Evolutionary conservation across 768 basidiomycete genomes (phyloP).

Genomic region (Leucocoprinus sp.): DNA sequence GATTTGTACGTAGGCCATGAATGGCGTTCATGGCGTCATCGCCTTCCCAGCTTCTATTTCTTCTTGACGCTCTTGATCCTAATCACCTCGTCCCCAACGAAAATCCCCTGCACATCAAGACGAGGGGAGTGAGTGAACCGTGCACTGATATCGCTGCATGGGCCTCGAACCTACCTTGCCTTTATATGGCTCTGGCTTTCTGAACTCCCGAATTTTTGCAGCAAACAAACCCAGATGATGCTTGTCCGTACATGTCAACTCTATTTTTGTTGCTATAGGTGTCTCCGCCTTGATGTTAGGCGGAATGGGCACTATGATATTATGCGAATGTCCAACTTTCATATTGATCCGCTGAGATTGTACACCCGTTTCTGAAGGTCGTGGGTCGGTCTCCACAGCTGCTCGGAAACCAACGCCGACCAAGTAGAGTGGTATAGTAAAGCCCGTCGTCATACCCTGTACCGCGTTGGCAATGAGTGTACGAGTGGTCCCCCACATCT

Average conservation of each 20-base stretch:
- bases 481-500: constrained; percentile 94
- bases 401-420: constrained; percentile 96
- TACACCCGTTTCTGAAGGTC: constrained; percentile 47
- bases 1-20: background rate
- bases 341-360: constrained; percentile 70
- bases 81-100: constrained; percentile 88
- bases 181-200: constrained; percentile 95
- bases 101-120: constrained; percentile 60
- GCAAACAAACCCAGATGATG: constrained; percentile 83
- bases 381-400: constrained; percentile 72
- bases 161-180: constrained; percentile 69
- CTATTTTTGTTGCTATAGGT: constrained; percentile 76
- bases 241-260: constrained; percentile 80
- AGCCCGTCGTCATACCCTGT: constrained; percentile 83
- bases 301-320: constrained; percentile 78
- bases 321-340: constrained; percentile 90
- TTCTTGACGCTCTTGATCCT: constrained; percentile 90
- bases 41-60: constrained; percentile 53
- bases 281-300: constrained; percentile 73
- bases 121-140: background rate
- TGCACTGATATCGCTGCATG: background rate
- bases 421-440: constrained; percentile 73
- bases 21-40: background rate
- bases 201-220: constrained; percentile 72
- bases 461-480: constrained; percentile 88